These are phyloP conservation scores for Collybia sordida DNA, from an alignment of 768 basidiomycete genomes.

Conservation along the genomic window DNA sequence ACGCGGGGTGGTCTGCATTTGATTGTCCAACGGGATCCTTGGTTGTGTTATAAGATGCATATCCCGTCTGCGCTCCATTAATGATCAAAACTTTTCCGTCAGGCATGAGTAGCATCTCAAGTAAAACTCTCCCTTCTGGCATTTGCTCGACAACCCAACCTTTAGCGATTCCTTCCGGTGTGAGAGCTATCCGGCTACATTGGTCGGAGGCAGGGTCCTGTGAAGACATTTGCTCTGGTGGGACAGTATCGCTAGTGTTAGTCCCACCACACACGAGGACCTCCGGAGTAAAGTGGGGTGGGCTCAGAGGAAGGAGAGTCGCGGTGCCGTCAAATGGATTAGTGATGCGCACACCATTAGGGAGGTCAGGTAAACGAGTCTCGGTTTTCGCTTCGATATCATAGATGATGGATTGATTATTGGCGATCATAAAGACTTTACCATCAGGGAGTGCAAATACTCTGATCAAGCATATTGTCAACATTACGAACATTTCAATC, in stretches of 20 bases:
- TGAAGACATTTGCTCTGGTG: slow-evolving; percentile 27
- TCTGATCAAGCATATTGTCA: slow-evolving; percentile 18
- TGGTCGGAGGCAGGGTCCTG: slow-evolving; percentile 42
- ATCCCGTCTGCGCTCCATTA: slow-evolving; percentile 42
- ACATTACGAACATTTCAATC: neutral
- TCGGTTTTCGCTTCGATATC: slow-evolving; percentile 38
- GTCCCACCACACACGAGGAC: slow-evolving; percentile 49
- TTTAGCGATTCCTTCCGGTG: slow-evolving; percentile 36
- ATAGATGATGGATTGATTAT: slow-evolving; percentile 41
- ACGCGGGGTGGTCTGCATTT: slow-evolving; percentile 24
- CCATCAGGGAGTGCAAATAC: slow-evolving; percentile 38
- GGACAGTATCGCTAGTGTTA: slow-evolving; percentile 27
- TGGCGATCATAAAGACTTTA: slow-evolving; percentile 40
- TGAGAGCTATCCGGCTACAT: slow-evolving; percentile 41
- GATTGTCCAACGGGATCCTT: slow-evolving; percentile 19
- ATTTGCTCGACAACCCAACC: slow-evolving; percentile 50
- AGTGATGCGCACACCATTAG: slow-evolving; percentile 42
- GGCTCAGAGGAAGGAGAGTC: slow-evolving; percentile 33
- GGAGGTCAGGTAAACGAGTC: slow-evolving; percentile 37
- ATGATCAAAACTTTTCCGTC: slow-evolving; percentile 41
- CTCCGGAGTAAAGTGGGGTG: slow-evolving; percentile 41
- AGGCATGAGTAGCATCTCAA: slow-evolving; percentile 36
- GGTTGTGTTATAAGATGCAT: slow-evolving; percentile 35
- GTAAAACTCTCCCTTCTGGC: slow-evolving; percentile 37
- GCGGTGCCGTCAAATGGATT: slow-evolving; percentile 39